Base-by-base conservation (phyloP, 2,329 filamentous ascomycete genomes). In the Celoporthe dispersa region DNA sequence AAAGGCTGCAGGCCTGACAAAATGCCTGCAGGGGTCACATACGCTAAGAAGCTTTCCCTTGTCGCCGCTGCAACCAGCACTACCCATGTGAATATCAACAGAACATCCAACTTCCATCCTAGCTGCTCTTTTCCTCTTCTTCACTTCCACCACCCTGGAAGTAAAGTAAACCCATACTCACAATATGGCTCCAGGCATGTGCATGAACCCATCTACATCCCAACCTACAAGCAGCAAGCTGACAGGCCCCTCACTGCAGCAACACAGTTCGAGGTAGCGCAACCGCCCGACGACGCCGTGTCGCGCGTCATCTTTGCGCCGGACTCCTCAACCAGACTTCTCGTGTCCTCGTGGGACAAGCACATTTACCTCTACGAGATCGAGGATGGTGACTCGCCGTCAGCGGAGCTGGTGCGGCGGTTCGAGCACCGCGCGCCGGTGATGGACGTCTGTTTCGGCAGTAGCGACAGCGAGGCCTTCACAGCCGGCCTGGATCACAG, bases 281-380 rank as follows among this genome's bases (percentile, higher is more conserved):
- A 93, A 76, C 91, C 94, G 62, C 96, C 96, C 14, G 88, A 87
- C 75, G 96, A 99, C 81, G 93, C 92, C 76, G 92, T 98, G 76
- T 97, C 95, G 63, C 87, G 94, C 33, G 84, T 98, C 77, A 90
- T 90, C 77, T 99, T 97, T 85, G 93, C 94, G 74, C 92, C 94
- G 48, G 83, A 86, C 72, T 89, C 90, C n/a, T 87, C 91, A 3
- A 89, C 86, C 67, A 91, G 90, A 75, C 87, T 99, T 51, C 88
- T 97, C n/a, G 94, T 95, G 75, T 92, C 94, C 14, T 97, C 94
- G 68, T 99, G 96, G 96, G 95, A 98, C 82, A 93, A 91, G 81
- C 89, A 93, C 79, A 89, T 97, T 68, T 97, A 98, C 81, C 86
- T 95, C 66, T 98, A 98, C 85, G 93, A 97, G 78, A 87, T 91